These are phyloP conservation scores for Cordyceps fumosorosea DNA, from an alignment of 2,329 filamentous ascomycete genomes.

Conservation along the genomic window DNA sequence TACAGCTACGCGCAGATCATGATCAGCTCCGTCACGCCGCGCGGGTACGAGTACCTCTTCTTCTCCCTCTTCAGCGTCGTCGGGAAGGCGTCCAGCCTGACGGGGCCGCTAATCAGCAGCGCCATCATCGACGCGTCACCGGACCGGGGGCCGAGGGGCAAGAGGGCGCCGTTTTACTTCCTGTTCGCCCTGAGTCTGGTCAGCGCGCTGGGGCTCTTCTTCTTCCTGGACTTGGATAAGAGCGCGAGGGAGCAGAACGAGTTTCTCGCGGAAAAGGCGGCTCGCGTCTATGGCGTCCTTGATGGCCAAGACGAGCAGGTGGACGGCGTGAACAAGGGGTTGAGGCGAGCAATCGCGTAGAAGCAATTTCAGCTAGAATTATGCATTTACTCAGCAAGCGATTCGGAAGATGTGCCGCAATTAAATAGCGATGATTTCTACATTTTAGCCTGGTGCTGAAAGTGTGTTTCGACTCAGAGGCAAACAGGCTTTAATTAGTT, in stretches of 20 bases:
- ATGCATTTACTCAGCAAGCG: too few species aligned
- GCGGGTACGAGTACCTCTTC: conserved; percentile 63
- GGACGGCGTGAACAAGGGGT: background rate
- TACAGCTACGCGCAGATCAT: conserved; percentile 65
- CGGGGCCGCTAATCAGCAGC: conserved; percentile 58
- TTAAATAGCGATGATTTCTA: too few species aligned
- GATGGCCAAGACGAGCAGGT: background rate
- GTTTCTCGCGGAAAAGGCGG: conserved; percentile 36
- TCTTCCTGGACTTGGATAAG: conserved; percentile 52
- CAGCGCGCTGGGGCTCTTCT: conserved; percentile 45
- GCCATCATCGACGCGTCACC: conserved; percentile 60
- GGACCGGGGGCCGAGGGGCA: conserved; percentile 33
- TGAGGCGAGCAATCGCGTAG: too few species aligned
- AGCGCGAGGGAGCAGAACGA: conserved; percentile 50
- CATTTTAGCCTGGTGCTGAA: too few species aligned
- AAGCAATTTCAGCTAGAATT: background rate
- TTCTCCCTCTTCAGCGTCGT: conserved; percentile 49
- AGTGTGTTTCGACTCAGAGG: too few species aligned
- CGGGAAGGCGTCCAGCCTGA: conserved; percentile 61
- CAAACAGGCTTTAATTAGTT: too few species aligned
- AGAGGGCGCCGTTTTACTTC: conserved; percentile 55
- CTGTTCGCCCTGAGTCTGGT: conserved; percentile 50
- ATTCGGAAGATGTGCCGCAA: too few species aligned
- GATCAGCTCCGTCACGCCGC: conserved; percentile 57
- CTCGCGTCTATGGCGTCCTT: background rate